phyloP scores from a whole-genome alignment of 1,139 yeast genomes.

The Pneumocystis oryctolagi region DNA sequence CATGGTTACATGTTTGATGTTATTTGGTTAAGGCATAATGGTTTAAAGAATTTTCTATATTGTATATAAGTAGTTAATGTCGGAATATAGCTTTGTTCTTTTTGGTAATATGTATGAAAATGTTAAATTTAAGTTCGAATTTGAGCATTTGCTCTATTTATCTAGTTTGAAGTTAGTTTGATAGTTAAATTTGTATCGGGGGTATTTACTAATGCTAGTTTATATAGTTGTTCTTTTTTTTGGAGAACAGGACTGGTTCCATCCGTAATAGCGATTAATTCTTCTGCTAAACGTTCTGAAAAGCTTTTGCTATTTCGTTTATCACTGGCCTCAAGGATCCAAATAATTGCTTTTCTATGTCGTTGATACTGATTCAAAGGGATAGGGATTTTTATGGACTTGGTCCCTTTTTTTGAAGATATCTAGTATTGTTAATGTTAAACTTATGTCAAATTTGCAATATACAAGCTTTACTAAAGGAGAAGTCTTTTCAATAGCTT shows the following conservation, averaged over 20 bases:
- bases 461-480: constrained; percentile 57
- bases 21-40: not conserved
- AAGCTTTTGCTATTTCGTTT: not conserved
- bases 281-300: constrained; percentile 10
- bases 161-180: constrained; percentile 5
- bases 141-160: not conserved
- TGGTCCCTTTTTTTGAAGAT: constrained; percentile 8
- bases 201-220: constrained; percentile 6
- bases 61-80: not conserved
- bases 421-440: not conserved
- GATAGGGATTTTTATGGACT: constrained; percentile 46
- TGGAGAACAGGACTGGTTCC: constrained; percentile 10
- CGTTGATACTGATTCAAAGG: constrained; percentile 76
- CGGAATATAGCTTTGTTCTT: not conserved
- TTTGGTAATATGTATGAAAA: too few species aligned
- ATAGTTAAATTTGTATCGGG: constrained; percentile 7
- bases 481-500: constrained; percentile 64
- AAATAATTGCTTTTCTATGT: constrained; percentile 51
- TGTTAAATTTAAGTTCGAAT: not conserved
- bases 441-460: not conserved
- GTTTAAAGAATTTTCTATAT: not conserved
- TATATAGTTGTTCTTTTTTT: constrained; percentile 9
- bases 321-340: constrained; percentile 8
- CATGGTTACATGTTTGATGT: not conserved
- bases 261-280: constrained; percentile 10